Conservation (phyloP, 352 stramenopile species). For the Globisporangium perplexum region DNA sequence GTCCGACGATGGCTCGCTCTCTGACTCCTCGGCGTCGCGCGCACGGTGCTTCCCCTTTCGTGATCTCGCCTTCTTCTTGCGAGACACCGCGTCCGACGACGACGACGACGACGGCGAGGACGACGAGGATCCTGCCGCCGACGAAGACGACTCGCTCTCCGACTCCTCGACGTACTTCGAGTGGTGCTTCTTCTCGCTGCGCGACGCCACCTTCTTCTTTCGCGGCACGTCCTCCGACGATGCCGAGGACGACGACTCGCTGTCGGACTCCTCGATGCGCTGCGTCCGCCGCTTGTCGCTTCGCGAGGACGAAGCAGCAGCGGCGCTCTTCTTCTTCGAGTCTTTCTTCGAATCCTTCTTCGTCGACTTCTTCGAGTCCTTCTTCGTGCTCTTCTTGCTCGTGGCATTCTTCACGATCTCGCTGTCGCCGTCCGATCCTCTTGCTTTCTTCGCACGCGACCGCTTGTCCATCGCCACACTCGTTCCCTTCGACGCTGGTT, state of each 20-base stretch:
- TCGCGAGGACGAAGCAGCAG: not conserved
- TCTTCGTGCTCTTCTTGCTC: slow-evolving; percentile 3
- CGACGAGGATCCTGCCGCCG: not conserved
- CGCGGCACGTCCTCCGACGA: not conserved
- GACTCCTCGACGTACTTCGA: not conserved
- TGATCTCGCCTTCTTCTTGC: not conserved
- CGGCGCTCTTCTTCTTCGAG: not conserved
- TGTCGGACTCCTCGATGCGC: not conserved
- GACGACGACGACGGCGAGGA: not conserved
- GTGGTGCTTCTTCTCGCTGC: slow-evolving; percentile 1
- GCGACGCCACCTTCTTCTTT: not conserved
- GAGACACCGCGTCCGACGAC: not conserved
- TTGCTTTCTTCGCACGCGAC: slow-evolving; percentile 4
- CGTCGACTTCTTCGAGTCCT: too few relatives aligned
- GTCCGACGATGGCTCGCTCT: not conserved
- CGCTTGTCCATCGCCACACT: not conserved
- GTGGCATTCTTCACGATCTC: slow-evolving; percentile 3
- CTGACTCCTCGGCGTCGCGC: not conserved
- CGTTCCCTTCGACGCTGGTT: not conserved
- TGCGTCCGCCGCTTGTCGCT: slow-evolving; percentile 1
- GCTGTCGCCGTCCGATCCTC: slow-evolving; percentile 10
- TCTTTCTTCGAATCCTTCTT: not conserved
- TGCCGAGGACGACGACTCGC: not conserved
- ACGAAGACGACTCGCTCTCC: not conserved
- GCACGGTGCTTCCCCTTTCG: not conserved